Base-by-base conservation (phyloP, 768 basidiomycete species). In the Suillus lakei region DNA sequence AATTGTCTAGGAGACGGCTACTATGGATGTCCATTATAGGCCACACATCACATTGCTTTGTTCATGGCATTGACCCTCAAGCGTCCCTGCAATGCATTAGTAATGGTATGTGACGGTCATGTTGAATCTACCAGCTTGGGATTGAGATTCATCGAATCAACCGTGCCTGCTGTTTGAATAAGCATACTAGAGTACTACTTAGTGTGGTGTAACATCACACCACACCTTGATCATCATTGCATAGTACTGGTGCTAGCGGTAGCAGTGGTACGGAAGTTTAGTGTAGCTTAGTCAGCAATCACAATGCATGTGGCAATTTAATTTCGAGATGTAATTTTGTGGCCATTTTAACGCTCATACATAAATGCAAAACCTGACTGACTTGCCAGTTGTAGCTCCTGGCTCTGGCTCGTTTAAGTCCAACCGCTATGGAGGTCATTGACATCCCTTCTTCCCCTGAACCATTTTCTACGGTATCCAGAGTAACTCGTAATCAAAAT, bases 371-470 rank as follows among this genome's bases (percentile, higher is more conserved):
- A 59, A 39, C 38, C 21, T 21, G 53, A 54, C 53, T n/a, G 30
- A 32, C 53, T 54, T 54, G 30, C 53, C 28, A 30, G 30, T 51
- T 32, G 30, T 39, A 26, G 16, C 26, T 28, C 26, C 18, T 28
- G n/a, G 55, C 36, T 15, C 36, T 23, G 36, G 55, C 15, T 38
- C 23, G 55, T 38, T 21, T 3, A 50, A 28, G 10, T 59, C 38
- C 39, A 9, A 21, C 26, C 26, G 60, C n/a, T 30, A 67, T 77
- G 72, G 71, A 66, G 55, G 67, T 74, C 44, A 70, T 74, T 28
- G 68, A 70, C 59, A 59, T 76, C 44, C 23, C 76, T 18, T 75
- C 76, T 12, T 76, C 73, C 3, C 66, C 76, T 61, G 72, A 70
- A 67, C 66, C 69, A 48, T 36, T 54, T 43, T 54, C 69, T 0